Base-by-base conservation (phyloP, 1,139 yeast species). In the Saccharomyces pastorianus region DNA sequence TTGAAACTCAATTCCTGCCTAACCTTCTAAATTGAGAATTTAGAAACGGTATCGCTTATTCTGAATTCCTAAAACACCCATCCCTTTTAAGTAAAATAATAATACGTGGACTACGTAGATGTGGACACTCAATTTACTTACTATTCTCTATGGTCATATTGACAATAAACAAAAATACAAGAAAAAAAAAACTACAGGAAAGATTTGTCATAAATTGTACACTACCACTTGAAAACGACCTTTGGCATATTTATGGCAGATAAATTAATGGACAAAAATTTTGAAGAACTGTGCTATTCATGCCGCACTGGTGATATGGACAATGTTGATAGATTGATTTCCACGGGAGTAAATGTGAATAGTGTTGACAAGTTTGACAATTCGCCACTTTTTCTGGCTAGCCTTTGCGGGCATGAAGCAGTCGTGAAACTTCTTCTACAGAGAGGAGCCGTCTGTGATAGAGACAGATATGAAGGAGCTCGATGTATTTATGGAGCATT, bases 401-500 rank as follows among this genome's bases (percentile, higher is more conserved):
- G 88, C 29, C 65, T 87, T 11, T 86, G 95, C 71, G 95, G 95
- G 0, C 93, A 86, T 67, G 77, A 76, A 58, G 72, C 73, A 1
- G 76, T 86, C 7, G 95, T 87, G 14, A 76, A 74, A 55, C 69
- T 83, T 52, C 71, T 87, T 31, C 71, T 87, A 9, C 76, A 83
- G 52, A 71, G 79, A 51, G 95, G 95, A 6, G 90, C 95, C 0
- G 76, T 82, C 1, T 85, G 91, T 67, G 91, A 85, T 66, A 75
- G 90, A 64, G 93, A 86, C 64, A 83, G 90, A 23, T 83, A 82
- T 64, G 88, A 86, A 67, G 95, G 95, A 2, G 89, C 85, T 9
- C 75, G 95, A 48, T 86, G 93, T 60, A 76, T 86, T 1, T 85
- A 87, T 64, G 95, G 91, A 1, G 95, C 95, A 0, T 69, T 87